Evolutionary conservation across 352 stramenopile genomes (phyloP).

Genomic region (Pythium vanterpoolii): DNA sequence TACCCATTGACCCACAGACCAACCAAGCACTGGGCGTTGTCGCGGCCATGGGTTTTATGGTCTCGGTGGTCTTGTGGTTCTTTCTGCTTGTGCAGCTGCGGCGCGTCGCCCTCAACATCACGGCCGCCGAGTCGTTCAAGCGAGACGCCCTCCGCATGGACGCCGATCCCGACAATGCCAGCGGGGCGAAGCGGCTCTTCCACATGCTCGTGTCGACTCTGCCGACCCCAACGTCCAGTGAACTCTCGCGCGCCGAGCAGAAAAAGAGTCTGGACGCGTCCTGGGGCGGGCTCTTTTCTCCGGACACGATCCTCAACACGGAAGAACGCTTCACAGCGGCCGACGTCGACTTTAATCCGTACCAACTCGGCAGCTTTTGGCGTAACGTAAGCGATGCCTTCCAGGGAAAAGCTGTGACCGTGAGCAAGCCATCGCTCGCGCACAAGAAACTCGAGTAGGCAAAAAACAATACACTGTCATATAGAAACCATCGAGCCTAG

Average conservation of each 20-base stretch:
- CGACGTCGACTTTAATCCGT: constrained; percentile 81
- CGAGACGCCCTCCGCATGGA: constrained; percentile 66
- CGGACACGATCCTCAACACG: constrained; percentile 71
- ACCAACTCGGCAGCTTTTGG: constrained; percentile 58
- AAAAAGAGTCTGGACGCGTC: constrained; percentile 67
- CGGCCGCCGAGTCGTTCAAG: constrained; percentile 83
- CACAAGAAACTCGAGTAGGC: background rate
- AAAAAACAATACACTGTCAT: background rate
- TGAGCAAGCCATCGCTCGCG: background rate
- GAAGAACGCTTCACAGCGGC: constrained; percentile 61
- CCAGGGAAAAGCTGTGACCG: constrained; percentile 8
- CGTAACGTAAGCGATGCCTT: constrained; percentile 61
- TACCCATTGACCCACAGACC: constrained; percentile 43
- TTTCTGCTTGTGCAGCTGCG: constrained; percentile 76
- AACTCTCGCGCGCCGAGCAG: constrained; percentile 26
- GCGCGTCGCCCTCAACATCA: constrained; percentile 69
- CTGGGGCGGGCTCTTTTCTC: constrained; percentile 71
- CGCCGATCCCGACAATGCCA: constrained; percentile 38
- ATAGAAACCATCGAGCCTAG: background rate
- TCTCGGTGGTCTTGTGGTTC: constrained; percentile 54
- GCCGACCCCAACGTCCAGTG: constrained; percentile 11
- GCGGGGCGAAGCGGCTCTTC: constrained; percentile 19
- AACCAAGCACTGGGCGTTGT: constrained; percentile 69
- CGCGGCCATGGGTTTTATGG: constrained; percentile 57
- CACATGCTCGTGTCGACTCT: constrained; percentile 27